These are phyloP conservation scores for Daldinia bambusicola DNA, from an alignment of 495 filamentous ascomycete genomes.

Conservation along the genomic window DNA sequence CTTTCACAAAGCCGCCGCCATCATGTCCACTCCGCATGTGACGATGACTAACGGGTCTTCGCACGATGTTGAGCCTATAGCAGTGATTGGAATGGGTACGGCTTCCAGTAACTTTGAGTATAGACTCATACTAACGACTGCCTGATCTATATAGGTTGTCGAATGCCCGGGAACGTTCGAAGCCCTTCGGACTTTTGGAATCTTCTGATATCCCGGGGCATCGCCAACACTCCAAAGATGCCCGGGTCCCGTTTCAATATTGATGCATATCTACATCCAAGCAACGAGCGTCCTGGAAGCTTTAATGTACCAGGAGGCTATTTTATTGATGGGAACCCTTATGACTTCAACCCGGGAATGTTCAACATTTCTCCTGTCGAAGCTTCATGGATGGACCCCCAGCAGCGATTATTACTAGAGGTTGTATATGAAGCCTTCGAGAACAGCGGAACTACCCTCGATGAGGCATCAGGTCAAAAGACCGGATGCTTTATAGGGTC, in stretches of 20 bases:
- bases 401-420: slow-evolving; percentile 51
- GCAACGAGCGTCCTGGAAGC: slow-evolving; percentile 31
- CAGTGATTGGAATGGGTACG: slow-evolving; percentile 5
- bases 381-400: slow-evolving; percentile 52
- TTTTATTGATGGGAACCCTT: slow-evolving; percentile 56
- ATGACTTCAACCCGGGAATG: slow-evolving; percentile 60
- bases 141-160: slow-evolving; percentile 27
- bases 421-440: slow-evolving; percentile 62
- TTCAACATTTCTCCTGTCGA: slow-evolving; percentile 62
- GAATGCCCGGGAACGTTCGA: slow-evolving; percentile 48
- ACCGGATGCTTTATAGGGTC: slow-evolving; percentile 54
- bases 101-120: neutral
- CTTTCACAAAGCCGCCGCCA: no score
- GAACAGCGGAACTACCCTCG: slow-evolving; percentile 54
- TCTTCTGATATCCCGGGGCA: slow-evolving; percentile 46
- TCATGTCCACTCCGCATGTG: neutral
- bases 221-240: slow-evolving; percentile 45
- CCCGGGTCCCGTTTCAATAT: slow-evolving; percentile 57
- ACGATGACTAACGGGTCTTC: neutral
- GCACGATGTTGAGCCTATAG: neutral
- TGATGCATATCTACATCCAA: slow-evolving; percentile 56
- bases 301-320: slow-evolving; percentile 52
- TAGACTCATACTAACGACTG: neutral
- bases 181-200: slow-evolving; percentile 53
- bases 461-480: slow-evolving; percentile 48